These are phyloP conservation scores for Chalciporus sphaerocephalus DNA, from an alignment of 768 basidiomycete species.

Conservation along the genomic window DNA sequence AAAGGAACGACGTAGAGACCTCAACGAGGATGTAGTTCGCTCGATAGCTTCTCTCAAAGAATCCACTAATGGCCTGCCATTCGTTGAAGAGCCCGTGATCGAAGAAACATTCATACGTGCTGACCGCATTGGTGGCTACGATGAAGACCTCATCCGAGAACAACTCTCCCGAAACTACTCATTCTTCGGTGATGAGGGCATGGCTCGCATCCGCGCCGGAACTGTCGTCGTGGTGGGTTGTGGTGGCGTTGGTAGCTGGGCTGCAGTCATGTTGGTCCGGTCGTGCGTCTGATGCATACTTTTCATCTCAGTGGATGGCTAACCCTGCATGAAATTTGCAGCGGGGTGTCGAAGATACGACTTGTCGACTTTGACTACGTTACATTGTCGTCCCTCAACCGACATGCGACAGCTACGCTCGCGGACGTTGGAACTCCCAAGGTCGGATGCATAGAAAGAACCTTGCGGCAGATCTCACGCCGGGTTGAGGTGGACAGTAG, in stretches of 20 bases:
- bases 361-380: constrained; percentile 96
- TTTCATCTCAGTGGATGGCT: background rate
- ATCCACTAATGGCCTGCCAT: background rate
- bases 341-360: constrained; percentile 71
- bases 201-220: constrained; percentile 69
- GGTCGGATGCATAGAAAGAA: constrained; percentile 69
- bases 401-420: constrained; percentile 87
- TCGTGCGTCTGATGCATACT: constrained; percentile 53
- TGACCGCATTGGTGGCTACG: constrained; percentile 39
- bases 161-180: constrained; percentile 91
- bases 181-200: constrained; percentile 88
- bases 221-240: constrained; percentile 89
- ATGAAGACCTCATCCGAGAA: constrained; percentile 82
- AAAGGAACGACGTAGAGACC: constrained; percentile 47
- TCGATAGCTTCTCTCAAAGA: constrained; percentile 38
- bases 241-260: constrained; percentile 97
- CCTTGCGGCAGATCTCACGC: constrained; percentile 68
- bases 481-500: constrained; percentile 85
- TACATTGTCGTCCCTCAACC: constrained; percentile 89
- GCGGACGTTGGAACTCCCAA: constrained; percentile 93
- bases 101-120: constrained; percentile 18
- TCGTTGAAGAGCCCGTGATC: constrained; percentile 1
- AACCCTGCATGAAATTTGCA: constrained; percentile 24
- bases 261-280: constrained; percentile 86
- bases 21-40: constrained; percentile 53